These are phyloP conservation scores for Apiospora hydei DNA, from an alignment of 2,329 filamentous ascomycete species.

Conservation along the genomic window DNA sequence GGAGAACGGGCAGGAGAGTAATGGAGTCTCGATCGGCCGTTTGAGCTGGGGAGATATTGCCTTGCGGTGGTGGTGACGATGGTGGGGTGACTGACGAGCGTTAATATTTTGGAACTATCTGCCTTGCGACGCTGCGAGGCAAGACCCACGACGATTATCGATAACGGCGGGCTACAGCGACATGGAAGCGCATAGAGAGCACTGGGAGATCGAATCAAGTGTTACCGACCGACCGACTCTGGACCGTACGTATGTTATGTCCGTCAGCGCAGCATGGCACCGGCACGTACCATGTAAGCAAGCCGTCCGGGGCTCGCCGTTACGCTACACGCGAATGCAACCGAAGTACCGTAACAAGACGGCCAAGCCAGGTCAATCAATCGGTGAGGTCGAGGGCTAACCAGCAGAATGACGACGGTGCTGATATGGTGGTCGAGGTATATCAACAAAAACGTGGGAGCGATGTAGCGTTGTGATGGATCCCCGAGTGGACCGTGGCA, in stretches of 20 bases:
- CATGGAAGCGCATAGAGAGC: background rate
- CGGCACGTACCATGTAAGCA: background rate
- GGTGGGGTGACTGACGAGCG: slow-evolving; percentile 8
- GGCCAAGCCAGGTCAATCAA: background rate
- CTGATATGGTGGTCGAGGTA: background rate
- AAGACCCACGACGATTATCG: slow-evolving; percentile 11
- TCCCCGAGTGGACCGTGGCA: background rate
- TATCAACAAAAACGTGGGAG: background rate
- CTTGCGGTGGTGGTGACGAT: slow-evolving; percentile 18
- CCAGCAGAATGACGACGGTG: slow-evolving; percentile 5
- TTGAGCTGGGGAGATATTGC: slow-evolving; percentile 15
- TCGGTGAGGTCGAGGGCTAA: background rate
- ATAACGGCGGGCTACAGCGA: slow-evolving; percentile 15
- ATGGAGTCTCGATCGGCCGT: slow-evolving; percentile 19
- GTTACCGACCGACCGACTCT: background rate
- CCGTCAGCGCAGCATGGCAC: background rate
- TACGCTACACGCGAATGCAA: background rate
- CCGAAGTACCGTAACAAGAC: background rate
- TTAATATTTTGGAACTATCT: slow-evolving; percentile 12
- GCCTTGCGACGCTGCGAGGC: background rate
- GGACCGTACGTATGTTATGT: background rate
- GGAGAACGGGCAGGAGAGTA: slow-evolving; percentile 2
- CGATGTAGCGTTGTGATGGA: background rate
- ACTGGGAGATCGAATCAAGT: background rate
- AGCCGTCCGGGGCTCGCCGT: background rate